Percentiles rank a stretch among this genome's conserved stretches.
These are phyloP conservation scores for Paratinospora sagittata DNA, from an alignment of 164 flowering plant genomes.

Conservation along the genomic window DNA sequence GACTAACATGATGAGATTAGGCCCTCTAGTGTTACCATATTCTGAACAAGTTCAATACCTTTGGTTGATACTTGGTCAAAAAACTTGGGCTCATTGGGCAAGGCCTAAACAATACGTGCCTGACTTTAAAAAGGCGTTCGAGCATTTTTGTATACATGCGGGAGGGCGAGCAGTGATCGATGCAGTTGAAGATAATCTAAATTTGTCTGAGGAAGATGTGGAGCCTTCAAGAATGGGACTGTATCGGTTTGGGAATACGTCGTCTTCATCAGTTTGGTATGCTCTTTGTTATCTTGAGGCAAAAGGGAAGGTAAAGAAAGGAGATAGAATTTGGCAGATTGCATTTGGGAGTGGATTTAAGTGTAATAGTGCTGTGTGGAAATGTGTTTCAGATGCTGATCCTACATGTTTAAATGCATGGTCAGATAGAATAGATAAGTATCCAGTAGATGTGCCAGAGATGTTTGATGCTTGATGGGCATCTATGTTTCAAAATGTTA, in stretches of 20 bases:
- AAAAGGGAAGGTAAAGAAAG: conserved; percentile 19
- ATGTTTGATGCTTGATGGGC: neutral
- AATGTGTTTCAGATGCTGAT: conserved; percentile 13
- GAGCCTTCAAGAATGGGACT: conserved; percentile 26
- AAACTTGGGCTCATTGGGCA: neutral
- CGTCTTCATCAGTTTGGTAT: conserved; percentile 31
- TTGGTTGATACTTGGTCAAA: conserved; percentile 4
- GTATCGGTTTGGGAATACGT: conserved; percentile 29
- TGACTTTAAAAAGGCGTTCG: conserved; percentile 15
- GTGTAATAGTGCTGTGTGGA: conserved; percentile 32
- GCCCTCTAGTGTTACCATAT: conserved; percentile 18
- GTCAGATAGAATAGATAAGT: conserved; percentile 20
- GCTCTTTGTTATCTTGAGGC: conserved; percentile 23
- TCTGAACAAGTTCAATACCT: conserved; percentile 14
- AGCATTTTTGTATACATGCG: conserved; percentile 27
- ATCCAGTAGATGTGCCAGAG: conserved; percentile 12
- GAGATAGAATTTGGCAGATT: conserved; percentile 26
- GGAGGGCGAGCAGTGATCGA: conserved; percentile 22
- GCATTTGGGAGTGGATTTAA: conserved; percentile 26
- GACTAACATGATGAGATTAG: conserved; percentile 16
- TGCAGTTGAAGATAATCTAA: conserved; percentile 8
- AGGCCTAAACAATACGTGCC: conserved; percentile 12
- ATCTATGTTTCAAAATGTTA: neutral
- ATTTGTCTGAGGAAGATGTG: conserved; percentile 12
- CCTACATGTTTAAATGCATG: conserved; percentile 9